phyloP scores from a whole-genome alignment of 2,329 filamentous ascomycete species.

The Didymellaceae sp. region DNA sequence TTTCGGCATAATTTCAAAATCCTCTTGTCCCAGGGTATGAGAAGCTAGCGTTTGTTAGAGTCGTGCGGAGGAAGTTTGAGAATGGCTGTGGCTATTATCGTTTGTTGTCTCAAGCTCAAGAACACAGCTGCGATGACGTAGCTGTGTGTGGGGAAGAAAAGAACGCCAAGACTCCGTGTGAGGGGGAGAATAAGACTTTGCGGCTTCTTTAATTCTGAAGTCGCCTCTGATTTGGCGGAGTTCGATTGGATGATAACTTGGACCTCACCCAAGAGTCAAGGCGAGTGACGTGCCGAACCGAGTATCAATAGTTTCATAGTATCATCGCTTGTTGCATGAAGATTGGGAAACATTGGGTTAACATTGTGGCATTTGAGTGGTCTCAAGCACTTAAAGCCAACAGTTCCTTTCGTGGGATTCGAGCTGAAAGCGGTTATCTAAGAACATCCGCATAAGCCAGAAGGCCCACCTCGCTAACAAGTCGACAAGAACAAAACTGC shows the following conservation, averaged over 20 bases:
- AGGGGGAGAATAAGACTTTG: conserved; percentile 1
- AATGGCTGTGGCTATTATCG: no score
- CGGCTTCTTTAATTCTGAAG: no score
- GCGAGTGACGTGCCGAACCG: no score
- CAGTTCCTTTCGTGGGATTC: neutral
- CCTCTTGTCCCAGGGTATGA: no score
- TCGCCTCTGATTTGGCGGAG: no score
- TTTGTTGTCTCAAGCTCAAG: neutral
- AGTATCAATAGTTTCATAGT: no score
- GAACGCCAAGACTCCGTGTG: conserved; percentile 1
- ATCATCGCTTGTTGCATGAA: no score
- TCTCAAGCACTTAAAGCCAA: neutral
- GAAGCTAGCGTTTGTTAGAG: no score
- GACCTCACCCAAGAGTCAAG: no score
- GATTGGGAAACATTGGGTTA: neutral
- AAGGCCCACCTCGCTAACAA: neutral
- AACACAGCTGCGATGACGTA: neutral
- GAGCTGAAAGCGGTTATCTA: neutral
- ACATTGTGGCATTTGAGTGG: conserved; percentile 3
- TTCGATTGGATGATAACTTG: no score
- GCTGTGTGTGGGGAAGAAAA: neutral
- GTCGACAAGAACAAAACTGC: neutral
- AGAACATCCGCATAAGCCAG: conserved; percentile 1
- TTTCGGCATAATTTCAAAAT: conserved; percentile 36
- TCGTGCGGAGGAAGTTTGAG: neutral